Conservation (phyloP, 805 yeast species). For the Wickerhamiella qilinensis region DNA sequence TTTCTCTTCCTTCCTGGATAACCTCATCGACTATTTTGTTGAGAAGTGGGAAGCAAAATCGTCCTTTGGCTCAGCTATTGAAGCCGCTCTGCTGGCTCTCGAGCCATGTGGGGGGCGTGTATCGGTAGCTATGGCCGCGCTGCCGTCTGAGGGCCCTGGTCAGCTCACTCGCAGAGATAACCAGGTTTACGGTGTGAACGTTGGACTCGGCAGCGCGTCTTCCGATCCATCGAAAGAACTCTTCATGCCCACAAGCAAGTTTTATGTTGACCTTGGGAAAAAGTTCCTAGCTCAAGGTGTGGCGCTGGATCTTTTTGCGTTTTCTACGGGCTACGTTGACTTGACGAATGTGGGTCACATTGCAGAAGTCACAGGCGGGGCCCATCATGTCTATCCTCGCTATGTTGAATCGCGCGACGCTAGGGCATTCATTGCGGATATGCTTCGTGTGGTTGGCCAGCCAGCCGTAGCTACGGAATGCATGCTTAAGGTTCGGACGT, state of each 20-base stretch:
- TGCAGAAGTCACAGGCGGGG: conserved; percentile 56
- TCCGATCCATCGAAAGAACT: conserved; percentile 31
- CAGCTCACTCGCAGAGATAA: conserved; percentile 23
- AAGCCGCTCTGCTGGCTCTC: conserved; percentile 49
- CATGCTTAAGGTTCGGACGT: conserved; percentile 69
- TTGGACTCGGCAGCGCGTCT: conserved; percentile 14
- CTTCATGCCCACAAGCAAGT: conserved; percentile 43
- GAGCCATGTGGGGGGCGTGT: conserved; percentile 61
- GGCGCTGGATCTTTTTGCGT: conserved; percentile 63
- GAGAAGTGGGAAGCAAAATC: conserved; percentile 37
- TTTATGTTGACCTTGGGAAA: conserved; percentile 42
- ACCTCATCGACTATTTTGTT: conserved; percentile 33
- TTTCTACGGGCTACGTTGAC: conserved; percentile 51
- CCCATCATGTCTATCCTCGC: conserved; percentile 43
- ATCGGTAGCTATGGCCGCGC: conserved; percentile 42
- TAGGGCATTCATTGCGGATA: conserved; percentile 40
- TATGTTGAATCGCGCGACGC: conserved; percentile 61
- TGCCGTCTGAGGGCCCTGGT: conserved; percentile 79
- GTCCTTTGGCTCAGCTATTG: conserved; percentile 64
- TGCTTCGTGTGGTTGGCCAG: conserved; percentile 6
- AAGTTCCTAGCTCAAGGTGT: conserved; percentile 41
- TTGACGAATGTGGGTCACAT: conserved; percentile 56
- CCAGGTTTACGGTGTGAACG: conserved; percentile 6
- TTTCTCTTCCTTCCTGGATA: conserved; percentile 51
- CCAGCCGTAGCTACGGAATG: conserved; percentile 59